Evolutionary conservation across 2,329 filamentous ascomycete genomes (phyloP), one percentile per base, ranked within the genome.

Genomic region (Pseudopyrenochaeta lycopersici): DNA sequence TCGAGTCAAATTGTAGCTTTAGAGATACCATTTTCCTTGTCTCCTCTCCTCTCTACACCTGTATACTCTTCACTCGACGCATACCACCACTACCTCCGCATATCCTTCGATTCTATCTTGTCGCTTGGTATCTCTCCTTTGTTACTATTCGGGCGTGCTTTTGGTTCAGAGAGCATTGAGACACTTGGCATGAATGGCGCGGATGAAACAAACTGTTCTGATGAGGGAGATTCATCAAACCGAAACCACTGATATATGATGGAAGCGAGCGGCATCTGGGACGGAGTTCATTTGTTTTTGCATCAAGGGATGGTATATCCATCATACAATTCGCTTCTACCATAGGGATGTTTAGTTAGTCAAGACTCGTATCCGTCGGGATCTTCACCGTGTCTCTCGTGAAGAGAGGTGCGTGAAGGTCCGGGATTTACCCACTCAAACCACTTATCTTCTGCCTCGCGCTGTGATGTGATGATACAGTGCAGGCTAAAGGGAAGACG

Each of bases 321-420:
- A 27, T 27, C 23, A 27, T 27, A 52, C 53, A 59, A 57, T 66
- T 65, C 56, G 60, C 57, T 68, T 68, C 60, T 64, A 52, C n/a
- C 48, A 27, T 64, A 72, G 70, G 72, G 72, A 74, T 72, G 65
- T 71, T 64, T 74, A 74, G 71, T 64, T 72, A 72, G 70, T 74
- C 73, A 73, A 73, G 73, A 73, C 73, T 75, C 73, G 73, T 75
- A 75, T 75, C 73, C 70, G 67, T 68, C 68, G 58, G 71, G 64
- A 65, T 67, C 60, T 18, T 60, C 44, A 54, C 49, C 53, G 33
- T 56, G 58, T 39, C 41, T 53, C 49, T 57, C 31, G 43, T 46
- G 35, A 43, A 40, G 46, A 48, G 46, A 56, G 45, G 53, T 45
- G 53, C 55, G 53, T 48, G 27, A 57, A 49, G 59, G 64, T 67